Conservation (phyloP, 305 asterid genomes). For the Solanum hybrid region DNA sequence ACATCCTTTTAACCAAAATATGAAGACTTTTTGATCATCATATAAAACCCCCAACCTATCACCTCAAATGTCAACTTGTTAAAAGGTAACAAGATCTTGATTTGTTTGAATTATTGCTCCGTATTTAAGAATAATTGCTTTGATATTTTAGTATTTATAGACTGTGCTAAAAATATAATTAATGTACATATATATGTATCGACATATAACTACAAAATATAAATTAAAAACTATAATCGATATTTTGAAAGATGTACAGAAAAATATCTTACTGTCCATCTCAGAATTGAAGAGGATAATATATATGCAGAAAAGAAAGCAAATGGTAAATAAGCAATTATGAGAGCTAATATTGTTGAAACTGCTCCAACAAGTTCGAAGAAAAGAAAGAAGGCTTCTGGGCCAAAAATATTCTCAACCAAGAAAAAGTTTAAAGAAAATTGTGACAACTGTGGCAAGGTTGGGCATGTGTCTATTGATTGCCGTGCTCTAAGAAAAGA, state of each 20-base stretch:
- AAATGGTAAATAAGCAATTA: not conserved
- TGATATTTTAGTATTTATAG: not conserved
- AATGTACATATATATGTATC: not conserved
- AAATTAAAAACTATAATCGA: no score
- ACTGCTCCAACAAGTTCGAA: not conserved
- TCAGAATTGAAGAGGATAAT: not conserved
- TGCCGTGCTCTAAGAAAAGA: not conserved
- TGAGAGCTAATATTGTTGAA: not conserved
- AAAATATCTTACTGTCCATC: not conserved
- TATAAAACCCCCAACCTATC: not conserved
- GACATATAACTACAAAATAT: not conserved
- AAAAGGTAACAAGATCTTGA: not conserved
- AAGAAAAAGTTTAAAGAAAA: not conserved
- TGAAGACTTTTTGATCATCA: not conserved
- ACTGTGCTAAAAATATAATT: not conserved
- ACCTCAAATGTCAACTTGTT: not conserved
- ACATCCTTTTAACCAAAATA: no score
- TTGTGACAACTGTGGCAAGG: not conserved
- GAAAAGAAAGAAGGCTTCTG: not conserved
- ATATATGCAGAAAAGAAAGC: not conserved
- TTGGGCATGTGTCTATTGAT: not conserved
- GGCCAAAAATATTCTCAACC: not conserved
- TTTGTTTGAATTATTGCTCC: not conserved
- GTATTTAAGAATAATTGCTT: no score
- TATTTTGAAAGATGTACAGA: not conserved